Evolutionary conservation across 2,329 filamentous ascomycete species (phyloP), one percentile per base, ranked within the genome.

Genomic region (Ophiosphaerella korrae): DNA sequence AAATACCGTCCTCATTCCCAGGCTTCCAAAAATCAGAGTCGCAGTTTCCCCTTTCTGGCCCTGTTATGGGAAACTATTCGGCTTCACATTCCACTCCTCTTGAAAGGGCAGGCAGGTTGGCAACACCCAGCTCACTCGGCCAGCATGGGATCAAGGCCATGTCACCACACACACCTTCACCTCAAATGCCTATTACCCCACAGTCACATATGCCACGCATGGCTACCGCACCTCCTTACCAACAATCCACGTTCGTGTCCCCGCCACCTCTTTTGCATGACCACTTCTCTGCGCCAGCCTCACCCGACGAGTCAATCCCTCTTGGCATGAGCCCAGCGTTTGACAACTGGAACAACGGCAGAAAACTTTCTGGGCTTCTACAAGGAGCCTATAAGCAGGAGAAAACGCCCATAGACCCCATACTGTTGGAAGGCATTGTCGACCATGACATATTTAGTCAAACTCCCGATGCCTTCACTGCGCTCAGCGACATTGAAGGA

Each of bases 241-340:
- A 48, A 8, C 45, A 47, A 3, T 34, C 50, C 5, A 40, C 53
- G 0, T 49, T 53, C n/a, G 37, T 50, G 26, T 53, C 57, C 6
- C 48, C 51, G n/a, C 43, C 51, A 2, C 6, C 38, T 3, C 29
- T 34, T 8, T 43, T 50, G 26, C 41, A 40, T 7, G 37, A 31
- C 7, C 35, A 41, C 18, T 40, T 44, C 39, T 29, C 26, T 7
- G 26, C 26, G 2, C 11, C 26, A 21, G 18, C 18, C 18, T 21
- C 18, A 4, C 45, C 38, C 8, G 40, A 42, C 5, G 46, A 48
- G 3, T 13, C 14, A 11, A 52, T 33, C 3, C 39, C 45, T 21
- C 36, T 51, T 7, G 26, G 26, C 26, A 29, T 29, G 26, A 29
- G 11, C 8, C 26, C 26, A 29, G 26, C 26, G 3, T 29, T 29